Evolutionary conservation across 306 rosid species (phyloP).

Genomic region (Rosa persica): DNA sequence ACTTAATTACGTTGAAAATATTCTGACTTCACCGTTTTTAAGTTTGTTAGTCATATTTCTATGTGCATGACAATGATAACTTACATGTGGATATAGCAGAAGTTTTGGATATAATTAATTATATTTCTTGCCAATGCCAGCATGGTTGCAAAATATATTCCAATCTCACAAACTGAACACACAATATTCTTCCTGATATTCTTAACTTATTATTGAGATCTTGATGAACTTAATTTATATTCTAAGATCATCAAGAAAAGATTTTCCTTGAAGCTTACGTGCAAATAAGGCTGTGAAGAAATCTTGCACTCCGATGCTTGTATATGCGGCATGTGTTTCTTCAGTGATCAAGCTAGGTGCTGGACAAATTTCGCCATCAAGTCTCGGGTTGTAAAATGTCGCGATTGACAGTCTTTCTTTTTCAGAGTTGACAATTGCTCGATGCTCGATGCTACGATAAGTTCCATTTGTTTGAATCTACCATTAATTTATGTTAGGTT

Average conservation of each 20-base stretch:
- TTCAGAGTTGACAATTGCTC: conserved; percentile 20
- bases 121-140: no score
- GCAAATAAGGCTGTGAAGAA: neutral
- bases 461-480: conserved; percentile 30
- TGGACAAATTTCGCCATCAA: conserved; percentile 16
- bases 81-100: no score
- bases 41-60: no score
- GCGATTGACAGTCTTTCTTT: conserved; percentile 34
- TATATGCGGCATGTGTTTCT: conserved; percentile 22
- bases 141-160: no score
- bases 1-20: no score
- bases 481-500: neutral
- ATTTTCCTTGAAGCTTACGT: conserved; percentile 24
- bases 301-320: neutral
- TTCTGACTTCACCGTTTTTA: no score
- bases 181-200: no score
- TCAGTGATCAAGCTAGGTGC: conserved; percentile 19
- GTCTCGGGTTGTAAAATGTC: conserved; percentile 16
- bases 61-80: no score
- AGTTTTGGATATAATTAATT: no score
- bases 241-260: conserved; percentile 9
- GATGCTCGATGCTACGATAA: conserved; percentile 33
- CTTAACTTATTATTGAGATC: no score
- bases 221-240: neutral
- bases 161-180: no score